These are phyloP conservation scores for Hypomyces perniciosus DNA, from an alignment of 2,329 filamentous ascomycete species.

Conservation along the genomic window DNA sequence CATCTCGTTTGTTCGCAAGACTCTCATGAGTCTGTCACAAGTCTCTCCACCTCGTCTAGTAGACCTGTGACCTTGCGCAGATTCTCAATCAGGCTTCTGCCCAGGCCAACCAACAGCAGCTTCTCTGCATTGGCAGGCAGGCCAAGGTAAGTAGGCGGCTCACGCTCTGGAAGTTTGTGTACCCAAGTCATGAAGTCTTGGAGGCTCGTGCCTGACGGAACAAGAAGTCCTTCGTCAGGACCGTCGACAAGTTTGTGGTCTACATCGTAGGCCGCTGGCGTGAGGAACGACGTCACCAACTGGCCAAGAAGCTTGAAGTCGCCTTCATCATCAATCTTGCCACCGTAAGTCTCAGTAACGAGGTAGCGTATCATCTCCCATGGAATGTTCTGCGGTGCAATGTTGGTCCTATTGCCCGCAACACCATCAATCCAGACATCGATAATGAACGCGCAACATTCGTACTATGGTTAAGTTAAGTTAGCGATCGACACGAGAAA, in stretches of 20 bases:
- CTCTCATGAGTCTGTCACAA: conserved; percentile 58
- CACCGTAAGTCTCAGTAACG: conserved; percentile 90
- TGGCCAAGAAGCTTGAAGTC: conserved; percentile 70
- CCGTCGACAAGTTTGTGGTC: conserved; percentile 82
- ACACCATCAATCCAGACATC: conserved; percentile 87
- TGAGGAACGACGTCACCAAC: conserved; percentile 74
- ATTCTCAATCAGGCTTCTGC: conserved; percentile 76
- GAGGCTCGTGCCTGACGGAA: conserved; percentile 76
- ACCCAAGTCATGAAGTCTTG: conserved; percentile 90
- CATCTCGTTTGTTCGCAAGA: background rate
- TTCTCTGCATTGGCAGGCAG: conserved; percentile 96
- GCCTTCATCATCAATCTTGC: conserved; percentile 88
- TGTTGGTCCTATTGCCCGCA: conserved; percentile 80
- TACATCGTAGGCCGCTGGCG: conserved; percentile 83
- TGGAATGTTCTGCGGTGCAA: conserved; percentile 87
- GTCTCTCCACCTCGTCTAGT: conserved; percentile 88
- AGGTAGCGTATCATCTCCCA: conserved; percentile 94
- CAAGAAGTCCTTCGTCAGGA: conserved; percentile 55
- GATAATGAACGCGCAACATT: conserved; percentile 93
- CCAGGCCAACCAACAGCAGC: conserved; percentile 80
- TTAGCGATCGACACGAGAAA: conserved; percentile 6
- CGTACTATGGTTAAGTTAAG: conserved; percentile 55
- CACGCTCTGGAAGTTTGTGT: conserved; percentile 82
- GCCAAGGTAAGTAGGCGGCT: conserved; percentile 92
- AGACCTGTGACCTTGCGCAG: conserved; percentile 78